Conservation (phyloP, 2,329 filamentous ascomycete species). For the Talaromyces sp. region DNA sequence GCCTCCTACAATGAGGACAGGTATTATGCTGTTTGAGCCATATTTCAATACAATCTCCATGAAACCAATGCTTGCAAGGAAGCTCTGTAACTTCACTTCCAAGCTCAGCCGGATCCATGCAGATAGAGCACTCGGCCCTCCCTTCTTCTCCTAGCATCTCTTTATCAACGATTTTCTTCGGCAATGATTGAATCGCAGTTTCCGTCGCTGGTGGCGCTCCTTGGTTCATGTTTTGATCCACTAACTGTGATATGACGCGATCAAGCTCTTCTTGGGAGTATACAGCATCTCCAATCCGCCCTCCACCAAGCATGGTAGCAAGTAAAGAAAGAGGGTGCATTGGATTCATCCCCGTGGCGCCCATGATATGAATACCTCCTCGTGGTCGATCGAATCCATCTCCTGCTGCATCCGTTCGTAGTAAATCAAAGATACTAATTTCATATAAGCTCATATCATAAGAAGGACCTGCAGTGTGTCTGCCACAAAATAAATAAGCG, state of each 20-base stretch:
- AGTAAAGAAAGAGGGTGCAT: slow-evolving; percentile 47
- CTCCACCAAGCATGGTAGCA: slow-evolving; percentile 37
- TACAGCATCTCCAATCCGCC: slow-evolving; percentile 70
- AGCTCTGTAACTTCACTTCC: slow-evolving; percentile 72
- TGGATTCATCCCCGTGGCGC: slow-evolving; percentile 30
- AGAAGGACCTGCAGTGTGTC: slow-evolving; percentile 9
- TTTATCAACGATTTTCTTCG: slow-evolving; percentile 66
- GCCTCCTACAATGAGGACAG: slow-evolving; percentile 62
- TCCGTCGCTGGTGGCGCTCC: slow-evolving; percentile 78
- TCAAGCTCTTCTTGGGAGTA: slow-evolving; percentile 90
- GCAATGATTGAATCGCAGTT: slow-evolving; percentile 68
- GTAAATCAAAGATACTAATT: slow-evolving; percentile 22
- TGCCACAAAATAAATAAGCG: background rate
- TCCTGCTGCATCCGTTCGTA: slow-evolving; percentile 24
- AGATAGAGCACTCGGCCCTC: slow-evolving; percentile 82
- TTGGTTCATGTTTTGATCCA: slow-evolving; percentile 73
- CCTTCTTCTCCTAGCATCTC: slow-evolving; percentile 68
- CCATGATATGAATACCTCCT: slow-evolving; percentile 25
- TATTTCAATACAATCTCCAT: slow-evolving; percentile 72
- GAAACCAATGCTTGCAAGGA: slow-evolving; percentile 93
- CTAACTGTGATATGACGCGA: slow-evolving; percentile 78
- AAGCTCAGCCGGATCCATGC: slow-evolving; percentile 77
- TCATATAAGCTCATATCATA: slow-evolving; percentile 5
- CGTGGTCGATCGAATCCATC: slow-evolving; percentile 11
- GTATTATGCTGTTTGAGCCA: slow-evolving; percentile 93